A percentile compares a stretch with the other conserved stretches of the same genome.
phyloP scores from a whole-genome alignment of 495 filamentous ascomycete genomes.

The Penicillium odoratum region DNA sequence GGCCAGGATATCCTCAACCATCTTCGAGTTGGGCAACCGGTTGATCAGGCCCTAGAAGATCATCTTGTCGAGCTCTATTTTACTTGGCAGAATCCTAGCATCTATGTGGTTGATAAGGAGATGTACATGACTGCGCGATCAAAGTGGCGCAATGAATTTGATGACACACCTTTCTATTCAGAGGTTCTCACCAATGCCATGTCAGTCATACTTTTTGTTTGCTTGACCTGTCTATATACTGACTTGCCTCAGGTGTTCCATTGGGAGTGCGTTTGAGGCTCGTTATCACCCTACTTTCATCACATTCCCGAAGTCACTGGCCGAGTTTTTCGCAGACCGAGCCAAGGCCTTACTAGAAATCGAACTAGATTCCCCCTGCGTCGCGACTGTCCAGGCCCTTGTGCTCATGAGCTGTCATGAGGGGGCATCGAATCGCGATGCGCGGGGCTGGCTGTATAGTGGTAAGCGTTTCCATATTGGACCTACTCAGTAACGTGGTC shows the following conservation, averaged over 20 bases:
- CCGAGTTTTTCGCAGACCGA: conserved; percentile 51
- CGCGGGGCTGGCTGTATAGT: conserved; percentile 53
- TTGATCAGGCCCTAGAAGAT: conserved; percentile 44
- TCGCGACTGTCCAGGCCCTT: conserved; percentile 52
- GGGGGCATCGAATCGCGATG: conserved; percentile 46
- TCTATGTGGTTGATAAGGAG: conserved; percentile 50
- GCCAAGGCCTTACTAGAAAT: conserved; percentile 51
- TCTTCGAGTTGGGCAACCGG: conserved; percentile 42
- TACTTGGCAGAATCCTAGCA: conserved; percentile 52
- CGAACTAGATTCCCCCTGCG: conserved; percentile 50
- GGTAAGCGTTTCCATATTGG: conserved; percentile 23
- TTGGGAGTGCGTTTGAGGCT: conserved; percentile 49
- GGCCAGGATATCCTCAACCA: conserved; percentile 48
- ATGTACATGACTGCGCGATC: conserved; percentile 45
- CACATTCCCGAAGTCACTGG: conserved; percentile 47
- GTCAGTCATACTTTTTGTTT: conserved; percentile 23
- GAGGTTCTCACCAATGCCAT: conserved; percentile 53
- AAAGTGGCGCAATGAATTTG: conserved; percentile 43
- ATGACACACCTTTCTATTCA: conserved; percentile 50
- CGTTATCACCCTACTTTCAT: conserved; percentile 49
- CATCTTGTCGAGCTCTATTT: conserved; percentile 53
- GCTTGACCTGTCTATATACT: conserved; percentile 1
- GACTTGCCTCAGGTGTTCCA: conserved; percentile 39
- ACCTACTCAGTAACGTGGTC: background rate
- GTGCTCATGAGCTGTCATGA: conserved; percentile 51